Evolutionary conservation across 2,329 filamentous ascomycete species (phyloP).

Genomic region (Diaporthe eres): DNA sequence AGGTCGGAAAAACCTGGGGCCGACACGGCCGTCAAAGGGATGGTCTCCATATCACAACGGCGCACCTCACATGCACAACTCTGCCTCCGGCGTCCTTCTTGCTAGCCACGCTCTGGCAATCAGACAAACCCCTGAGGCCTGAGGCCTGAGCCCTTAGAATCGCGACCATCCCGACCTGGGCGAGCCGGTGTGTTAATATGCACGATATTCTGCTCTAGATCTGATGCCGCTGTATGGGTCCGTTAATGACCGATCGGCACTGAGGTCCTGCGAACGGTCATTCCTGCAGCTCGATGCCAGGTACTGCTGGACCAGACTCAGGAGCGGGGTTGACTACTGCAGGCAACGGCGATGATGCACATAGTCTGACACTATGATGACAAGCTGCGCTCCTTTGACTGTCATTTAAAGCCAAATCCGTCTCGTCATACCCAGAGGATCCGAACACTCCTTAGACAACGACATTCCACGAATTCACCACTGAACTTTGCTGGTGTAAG

Average conservation of each 20-base stretch:
- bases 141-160: neutral
- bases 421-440: neutral
- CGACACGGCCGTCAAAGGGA: too few relatives aligned
- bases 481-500: neutral
- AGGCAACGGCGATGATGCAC: conserved; percentile 20
- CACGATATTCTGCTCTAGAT: neutral
- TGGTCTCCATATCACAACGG: neutral
- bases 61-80: neutral
- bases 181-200: neutral
- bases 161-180: neutral
- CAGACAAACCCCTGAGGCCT: neutral
- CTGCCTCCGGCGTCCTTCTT: conserved; percentile 5
- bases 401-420: neutral
- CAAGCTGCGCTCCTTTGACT: neutral
- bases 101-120: neutral
- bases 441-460: neutral
- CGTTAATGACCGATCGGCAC: neutral
- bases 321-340: conserved; percentile 27
- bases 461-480: neutral
- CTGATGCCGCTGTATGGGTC: neutral
- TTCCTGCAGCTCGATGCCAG: conserved; percentile 16
- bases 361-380: conserved; percentile 20
- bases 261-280: neutral
- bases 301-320: conserved; percentile 3
- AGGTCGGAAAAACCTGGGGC: too few relatives aligned